Percentiles rank a stretch among this genome's conserved stretches.
phyloP scores from a whole-genome alignment of 2,329 filamentous ascomycete genomes.

The Zymoseptoria pseudotritici region DNA sequence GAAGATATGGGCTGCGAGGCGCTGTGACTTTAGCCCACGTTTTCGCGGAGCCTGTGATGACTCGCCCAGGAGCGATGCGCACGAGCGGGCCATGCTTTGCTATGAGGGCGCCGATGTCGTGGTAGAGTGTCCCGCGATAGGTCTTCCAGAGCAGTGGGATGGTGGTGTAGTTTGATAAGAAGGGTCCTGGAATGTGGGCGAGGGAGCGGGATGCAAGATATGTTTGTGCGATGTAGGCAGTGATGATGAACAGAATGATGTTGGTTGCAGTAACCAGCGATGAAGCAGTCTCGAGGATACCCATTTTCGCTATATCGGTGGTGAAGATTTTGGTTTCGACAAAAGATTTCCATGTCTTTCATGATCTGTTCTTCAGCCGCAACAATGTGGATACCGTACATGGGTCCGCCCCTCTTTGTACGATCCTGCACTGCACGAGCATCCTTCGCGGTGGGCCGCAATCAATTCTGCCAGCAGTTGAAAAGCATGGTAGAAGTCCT shows the following conservation, averaged over 20 bases:
- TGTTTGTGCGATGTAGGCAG: not conserved
- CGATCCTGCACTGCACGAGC: not conserved
- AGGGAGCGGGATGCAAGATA: slow-evolving; percentile 1
- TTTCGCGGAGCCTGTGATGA: slow-evolving; percentile 1
- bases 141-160: slow-evolving; percentile 2
- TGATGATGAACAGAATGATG: not conserved
- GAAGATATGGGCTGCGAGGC: not conserved
- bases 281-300: not conserved
- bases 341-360: not conserved
- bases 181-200: slow-evolving; percentile 5
- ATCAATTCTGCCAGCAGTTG: not conserved
- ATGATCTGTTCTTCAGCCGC: not conserved
- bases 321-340: not conserved
- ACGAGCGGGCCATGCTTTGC: slow-evolving; percentile 4
- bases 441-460: not conserved
- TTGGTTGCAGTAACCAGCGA: not conserved
- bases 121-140: not conserved
- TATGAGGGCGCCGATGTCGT: not conserved
- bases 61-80: slow-evolving; percentile 5
- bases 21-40: slow-evolving; percentile 1
- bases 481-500: not conserved
- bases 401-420: not conserved
- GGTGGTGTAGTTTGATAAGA: slow-evolving; percentile 1
- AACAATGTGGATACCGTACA: not conserved
- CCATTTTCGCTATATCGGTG: not conserved